Base-by-base conservation (phyloP, 805 yeast genomes). In the Candida nanaspora region DNA sequence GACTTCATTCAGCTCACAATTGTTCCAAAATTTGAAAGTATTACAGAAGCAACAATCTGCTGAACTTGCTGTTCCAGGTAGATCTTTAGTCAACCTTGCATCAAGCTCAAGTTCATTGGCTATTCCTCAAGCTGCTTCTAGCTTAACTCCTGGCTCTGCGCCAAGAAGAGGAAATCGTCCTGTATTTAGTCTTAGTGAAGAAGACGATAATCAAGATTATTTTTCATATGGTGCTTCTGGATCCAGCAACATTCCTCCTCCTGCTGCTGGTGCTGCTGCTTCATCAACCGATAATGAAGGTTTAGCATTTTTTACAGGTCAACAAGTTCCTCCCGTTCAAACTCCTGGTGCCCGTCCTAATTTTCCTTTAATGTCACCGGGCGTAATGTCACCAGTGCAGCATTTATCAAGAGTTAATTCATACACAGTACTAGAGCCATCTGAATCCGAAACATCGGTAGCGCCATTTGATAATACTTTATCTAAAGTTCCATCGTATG, bases 401-500 rank as follows among this genome's bases (percentile, higher is more conserved):
- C 74, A 80, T 51, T 56, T 80, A 37, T 78, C 88, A 3, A 66
- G 88, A 41, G 76, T 66, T 14, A 73, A 70, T 39, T 80, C 87
- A 1, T 71, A 63, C 28, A 48, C 51, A 14, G 62, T 63, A 19
- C 40, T 47, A 6, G 37, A 22, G 19, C 31, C 33, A 10, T 26
- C 44, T 14, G 32, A 29, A n/a, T 37, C 38, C 10, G 46, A 43
- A 3, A 45, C 35, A 9, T 42, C 43, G 6, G 40, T 38, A 10
- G 6, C 25, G 5, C 34, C 14, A 13, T 51, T 55, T 55, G 51
- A 48, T 34, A 39, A 42, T 2, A 39, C 42, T 13, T 40, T 53
- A 29, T 78, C 83, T 18, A 66, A 77, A 37, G 96, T 91, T 6
- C 98, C 98, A 0, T 79, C 95, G 0, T 91, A 91, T 60, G 73